phyloP scores from a whole-genome alignment of 2,329 filamentous ascomycete species.

The Paecilomyces fulvus region DNA sequence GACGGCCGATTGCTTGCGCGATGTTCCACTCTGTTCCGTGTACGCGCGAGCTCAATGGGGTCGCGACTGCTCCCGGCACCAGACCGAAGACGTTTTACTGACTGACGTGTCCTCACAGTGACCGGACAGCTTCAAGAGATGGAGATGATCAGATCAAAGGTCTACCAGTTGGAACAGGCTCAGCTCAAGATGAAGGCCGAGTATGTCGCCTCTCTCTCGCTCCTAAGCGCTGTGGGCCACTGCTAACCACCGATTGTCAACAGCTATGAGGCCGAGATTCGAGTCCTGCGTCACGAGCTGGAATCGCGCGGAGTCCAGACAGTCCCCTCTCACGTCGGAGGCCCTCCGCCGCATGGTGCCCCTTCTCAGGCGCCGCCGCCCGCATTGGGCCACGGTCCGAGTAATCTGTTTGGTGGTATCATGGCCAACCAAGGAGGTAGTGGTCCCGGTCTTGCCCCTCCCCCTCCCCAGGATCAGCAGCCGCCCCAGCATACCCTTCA shows the following conservation, averaged over 20 bases:
- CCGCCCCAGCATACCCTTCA: constrained; percentile 51
- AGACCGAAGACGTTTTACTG: constrained; percentile 12
- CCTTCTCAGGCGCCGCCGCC: constrained; percentile 79
- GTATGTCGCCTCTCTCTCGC: constrained; percentile 48
- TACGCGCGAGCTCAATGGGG: constrained; percentile 6
- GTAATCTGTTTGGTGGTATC: constrained; percentile 88
- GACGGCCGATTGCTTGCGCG: background rate
- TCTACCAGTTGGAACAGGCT: constrained; percentile 84
- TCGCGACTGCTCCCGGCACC: background rate
- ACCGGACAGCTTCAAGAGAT: constrained; percentile 88
- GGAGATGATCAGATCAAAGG: constrained; percentile 85
- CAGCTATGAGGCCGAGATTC: constrained; percentile 91
- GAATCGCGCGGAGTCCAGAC: constrained; percentile 59
- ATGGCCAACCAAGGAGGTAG: constrained; percentile 86
- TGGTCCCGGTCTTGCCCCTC: constrained; percentile 73
- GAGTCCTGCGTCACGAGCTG: constrained; percentile 77
- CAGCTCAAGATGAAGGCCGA: constrained; percentile 86
- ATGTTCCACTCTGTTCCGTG: background rate
- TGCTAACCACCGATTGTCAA: background rate
- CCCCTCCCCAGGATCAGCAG: constrained; percentile 59
- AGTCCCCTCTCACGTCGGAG: constrained; percentile 61
- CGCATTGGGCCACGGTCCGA: constrained; percentile 75
- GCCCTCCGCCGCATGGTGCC: constrained; percentile 66
- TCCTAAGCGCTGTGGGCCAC: background rate
- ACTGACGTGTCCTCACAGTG: constrained; percentile 49